Conservation (phyloP, 129 eudicot genomes). For the Gnaphalium uliginosum region DNA sequence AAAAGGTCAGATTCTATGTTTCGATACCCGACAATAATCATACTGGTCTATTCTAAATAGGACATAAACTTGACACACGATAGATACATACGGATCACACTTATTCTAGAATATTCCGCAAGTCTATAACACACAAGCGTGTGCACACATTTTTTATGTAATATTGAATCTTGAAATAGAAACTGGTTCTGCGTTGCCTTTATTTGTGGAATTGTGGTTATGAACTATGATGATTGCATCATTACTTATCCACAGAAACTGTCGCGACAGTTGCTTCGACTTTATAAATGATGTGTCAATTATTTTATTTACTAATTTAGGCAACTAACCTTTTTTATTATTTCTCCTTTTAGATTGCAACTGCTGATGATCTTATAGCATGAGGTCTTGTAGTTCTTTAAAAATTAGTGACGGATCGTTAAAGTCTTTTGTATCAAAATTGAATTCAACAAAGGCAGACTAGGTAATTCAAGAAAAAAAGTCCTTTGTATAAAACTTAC, state of each 20-base stretch:
- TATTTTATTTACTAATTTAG: slow-evolving; percentile 21
- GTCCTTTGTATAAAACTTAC: background rate
- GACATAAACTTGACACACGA: background rate
- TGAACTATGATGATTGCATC: slow-evolving; percentile 16
- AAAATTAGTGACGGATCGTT: background rate
- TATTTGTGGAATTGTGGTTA: slow-evolving; percentile 19
- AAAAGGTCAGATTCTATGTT: slow-evolving; percentile 56
- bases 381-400: slow-evolving; percentile 11
- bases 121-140: background rate
- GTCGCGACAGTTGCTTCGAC: slow-evolving; percentile 11
- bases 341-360: slow-evolving; percentile 16
- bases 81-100: background rate
- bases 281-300: slow-evolving; percentile 22
- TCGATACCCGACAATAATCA: slow-evolving; percentile 40
- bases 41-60: slow-evolving; percentile 31
- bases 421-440: slow-evolving; percentile 3
- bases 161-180: slow-evolving; percentile 11
- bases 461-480: background rate
- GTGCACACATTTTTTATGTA: background rate
- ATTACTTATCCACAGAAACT: background rate
- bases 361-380: slow-evolving; percentile 18
- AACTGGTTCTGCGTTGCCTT: slow-evolving; percentile 2
- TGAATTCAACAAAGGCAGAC: slow-evolving; percentile 1
- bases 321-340: background rate
- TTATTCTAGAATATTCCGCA: background rate